These are phyloP conservation scores for Entophlyctis helioformis DNA, from an alignment of 192 early-diverging fungal genomes.

Conservation along the genomic window DNA sequence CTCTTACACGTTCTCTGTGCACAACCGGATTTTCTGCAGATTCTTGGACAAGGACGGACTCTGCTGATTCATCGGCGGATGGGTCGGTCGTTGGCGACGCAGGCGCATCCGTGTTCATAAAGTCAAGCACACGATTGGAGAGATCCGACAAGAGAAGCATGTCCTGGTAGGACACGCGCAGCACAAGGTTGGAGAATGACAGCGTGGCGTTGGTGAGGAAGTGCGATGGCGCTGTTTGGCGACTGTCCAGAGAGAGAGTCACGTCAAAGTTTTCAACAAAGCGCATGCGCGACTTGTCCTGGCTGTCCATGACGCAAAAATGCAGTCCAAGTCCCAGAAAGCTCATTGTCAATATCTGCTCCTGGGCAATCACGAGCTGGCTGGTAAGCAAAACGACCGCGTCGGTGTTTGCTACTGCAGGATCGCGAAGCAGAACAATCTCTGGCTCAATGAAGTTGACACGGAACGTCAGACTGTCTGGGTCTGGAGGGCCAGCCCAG, in stretches of 20 bases:
- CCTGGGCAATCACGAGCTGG: constrained; percentile 67
- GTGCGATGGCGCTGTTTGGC: constrained; percentile 44
- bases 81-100: too few species aligned
- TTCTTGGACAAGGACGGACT: too few species aligned
- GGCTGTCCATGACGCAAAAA: constrained; percentile 78
- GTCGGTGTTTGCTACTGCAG: constrained; percentile 56
- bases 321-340: constrained; percentile 80
- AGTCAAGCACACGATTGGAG: too few species aligned
- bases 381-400: constrained; percentile 79
- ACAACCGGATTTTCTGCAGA: constrained; percentile 1
- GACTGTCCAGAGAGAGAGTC: constrained; percentile 64
- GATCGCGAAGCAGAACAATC: constrained; percentile 73
- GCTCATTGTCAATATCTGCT: constrained; percentile 60
- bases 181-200: constrained; percentile 63
- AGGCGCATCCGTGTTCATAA: too few species aligned
- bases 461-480: constrained; percentile 61
- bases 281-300: constrained; percentile 62
- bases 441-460: constrained; percentile 71
- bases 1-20: too few species aligned
- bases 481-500: too few species aligned
- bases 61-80: too few species aligned
- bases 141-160: constrained; percentile 70
- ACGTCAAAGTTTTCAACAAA: constrained; percentile 90
- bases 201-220: constrained; percentile 52
- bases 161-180: constrained; percentile 82